Conservation (phyloP, 2,329 filamentous ascomycete genomes). For the Ciborinia camelliae region DNA sequence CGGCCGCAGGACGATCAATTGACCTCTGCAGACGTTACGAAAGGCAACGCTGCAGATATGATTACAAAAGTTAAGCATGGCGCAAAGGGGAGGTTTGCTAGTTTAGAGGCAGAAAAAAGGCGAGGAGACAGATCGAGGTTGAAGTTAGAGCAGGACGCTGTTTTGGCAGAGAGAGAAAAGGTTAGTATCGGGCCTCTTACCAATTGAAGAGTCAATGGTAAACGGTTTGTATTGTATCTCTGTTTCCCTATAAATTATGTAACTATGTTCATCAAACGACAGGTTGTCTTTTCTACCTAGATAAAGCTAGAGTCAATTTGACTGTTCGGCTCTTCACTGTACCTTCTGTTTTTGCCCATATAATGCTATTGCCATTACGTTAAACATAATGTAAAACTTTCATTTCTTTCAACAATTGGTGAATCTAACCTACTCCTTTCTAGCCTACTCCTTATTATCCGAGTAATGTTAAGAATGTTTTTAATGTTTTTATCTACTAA, state of each 20-base stretch:
- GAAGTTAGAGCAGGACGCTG: constrained; percentile 41
- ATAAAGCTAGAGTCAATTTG: background rate
- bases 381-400: background rate
- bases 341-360: background rate
- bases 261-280: background rate
- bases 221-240: constrained; percentile 18
- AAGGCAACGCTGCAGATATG: constrained; percentile 82
- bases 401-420: background rate
- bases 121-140: constrained; percentile 43
- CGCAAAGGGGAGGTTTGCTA: constrained; percentile 61
- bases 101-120: constrained; percentile 50
- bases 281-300: background rate
- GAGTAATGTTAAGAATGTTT: background rate
- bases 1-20: constrained; percentile 54
- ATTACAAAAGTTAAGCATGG: constrained; percentile 90
- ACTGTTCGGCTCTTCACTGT: too few relatives aligned
- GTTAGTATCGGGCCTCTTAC: constrained; percentile 55
- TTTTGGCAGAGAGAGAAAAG: constrained; percentile 46
- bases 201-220: constrained; percentile 22
- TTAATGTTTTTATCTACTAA: too few relatives aligned
- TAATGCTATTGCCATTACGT: background rate
- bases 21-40: constrained; percentile 58
- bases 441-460: too few relatives aligned
- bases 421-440: background rate
- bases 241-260: background rate